phyloP scores from a whole-genome alignment of 805 yeast genomes.

The Myxozyma mucilagina region DNA sequence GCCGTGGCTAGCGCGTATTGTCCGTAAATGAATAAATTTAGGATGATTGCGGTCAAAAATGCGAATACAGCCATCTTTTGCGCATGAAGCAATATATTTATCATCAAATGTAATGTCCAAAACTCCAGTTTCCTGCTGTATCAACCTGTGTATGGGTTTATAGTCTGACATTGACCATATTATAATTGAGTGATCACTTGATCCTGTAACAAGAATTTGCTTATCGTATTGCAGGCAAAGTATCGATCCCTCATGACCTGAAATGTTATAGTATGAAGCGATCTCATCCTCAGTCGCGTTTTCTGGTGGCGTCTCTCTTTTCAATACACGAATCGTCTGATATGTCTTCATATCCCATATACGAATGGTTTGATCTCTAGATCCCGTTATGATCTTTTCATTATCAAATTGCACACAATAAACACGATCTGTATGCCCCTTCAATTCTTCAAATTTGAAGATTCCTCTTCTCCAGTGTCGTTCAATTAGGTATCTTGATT shows the following conservation, averaged over 20 bases:
- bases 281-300: background rate
- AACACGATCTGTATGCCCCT: conserved; percentile 83
- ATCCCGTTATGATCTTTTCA: conserved; percentile 75
- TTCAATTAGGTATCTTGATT: conserved; percentile 34
- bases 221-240: conserved; percentile 38
- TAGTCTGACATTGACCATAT: conserved; percentile 37
- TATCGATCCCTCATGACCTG: conserved; percentile 40
- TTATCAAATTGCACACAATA: conserved; percentile 71
- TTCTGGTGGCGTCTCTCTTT: background rate
- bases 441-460: conserved; percentile 30
- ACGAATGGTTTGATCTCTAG: conserved; percentile 45
- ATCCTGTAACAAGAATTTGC: conserved; percentile 39
- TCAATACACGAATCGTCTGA: conserved; percentile 29
- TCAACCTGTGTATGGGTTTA: conserved; percentile 33
- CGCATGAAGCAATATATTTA: conserved; percentile 39
- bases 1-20: conserved; percentile 38
- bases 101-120: conserved; percentile 36
- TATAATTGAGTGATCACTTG: conserved; percentile 40
- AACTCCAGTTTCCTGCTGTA: conserved; percentile 37
- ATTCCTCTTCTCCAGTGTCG: conserved; percentile 36
- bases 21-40: conserved; percentile 22
- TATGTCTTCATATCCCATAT: conserved; percentile 40
- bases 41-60: conserved; percentile 36
- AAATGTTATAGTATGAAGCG: background rate
- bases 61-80: conserved; percentile 40